Evolutionary conservation across 2,329 filamentous ascomycete species (phyloP), one percentile per base, ranked within the genome.

Genomic region (Bimuria novae-zelandiae): DNA sequence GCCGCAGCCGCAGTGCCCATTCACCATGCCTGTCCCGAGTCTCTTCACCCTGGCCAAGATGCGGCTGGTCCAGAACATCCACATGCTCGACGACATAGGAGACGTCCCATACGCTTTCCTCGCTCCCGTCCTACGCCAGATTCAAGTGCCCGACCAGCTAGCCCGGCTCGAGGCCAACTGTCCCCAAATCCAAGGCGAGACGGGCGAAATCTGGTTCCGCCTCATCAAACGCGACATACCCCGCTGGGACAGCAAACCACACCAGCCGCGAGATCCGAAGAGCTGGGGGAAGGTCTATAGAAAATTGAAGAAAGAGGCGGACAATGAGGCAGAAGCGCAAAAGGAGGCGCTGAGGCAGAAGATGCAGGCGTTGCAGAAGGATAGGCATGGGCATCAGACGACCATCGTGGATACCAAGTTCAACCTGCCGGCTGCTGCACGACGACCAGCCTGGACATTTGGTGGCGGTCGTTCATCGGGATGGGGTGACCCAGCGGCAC

Each of bases 181-280:
- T 4, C 89, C 91, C 0, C 90, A 96, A 59, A 81, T 97, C 46
- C 79, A 83, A 55, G 84, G 85, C 32, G 80, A 89, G 51, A 86
- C 86, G 33, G 81, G 78, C 17, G 88, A 92, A 62, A 78, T 93
- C 56, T 97, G 93, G 93, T 75, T 85, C 36, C 82, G 84, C 23
- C 83, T 97, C 65, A 94, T 97, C 72, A 82, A 84, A 46, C 84
- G 86, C 42, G 86, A 96, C 64, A 89, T 96, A 56, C 85, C 86
- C 1, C 77, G 84, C 51, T 87, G 85, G 72, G 79, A 86, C 36
- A 76, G 77, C 40, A 85, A 88, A 67, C 82, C 84, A 22, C 83
- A 86, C 61, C 78, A 84, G 21, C 89, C 89, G 0, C 56, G 63
- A 50, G 82, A 90, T 57, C 84, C 87, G 0, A 78, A 79, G 30